A percentile compares a stretch with the other conserved stretches of the same genome.
These are phyloP conservation scores for Chlorella sorokiniana DNA, from an alignment of 139 green algal species.

Conservation along the genomic window DNA sequence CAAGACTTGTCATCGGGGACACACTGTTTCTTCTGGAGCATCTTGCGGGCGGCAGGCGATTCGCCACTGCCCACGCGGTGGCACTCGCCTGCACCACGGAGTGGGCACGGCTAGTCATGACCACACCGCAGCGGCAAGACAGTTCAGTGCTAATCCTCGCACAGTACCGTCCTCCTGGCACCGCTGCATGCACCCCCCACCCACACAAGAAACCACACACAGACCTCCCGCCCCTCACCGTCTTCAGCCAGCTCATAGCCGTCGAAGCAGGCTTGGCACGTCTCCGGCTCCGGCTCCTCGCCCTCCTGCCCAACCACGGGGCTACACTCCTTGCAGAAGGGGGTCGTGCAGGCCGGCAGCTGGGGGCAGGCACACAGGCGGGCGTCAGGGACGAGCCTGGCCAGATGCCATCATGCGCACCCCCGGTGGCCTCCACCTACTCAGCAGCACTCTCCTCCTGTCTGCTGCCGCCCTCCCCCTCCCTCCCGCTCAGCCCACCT, in stretches of 20 bases:
- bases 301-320: background rate
- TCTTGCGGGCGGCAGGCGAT: background rate
- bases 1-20: background rate
- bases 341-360: background rate
- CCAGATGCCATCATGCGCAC: too few relatives aligned
- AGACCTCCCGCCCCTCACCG: background rate
- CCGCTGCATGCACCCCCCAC: too few relatives aligned
- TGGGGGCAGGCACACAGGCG: background rate
- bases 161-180: too few relatives aligned
- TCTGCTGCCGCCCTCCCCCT: background rate
- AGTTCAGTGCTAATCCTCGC: too few relatives aligned
- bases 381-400: background rate
- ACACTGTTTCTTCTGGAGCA: background rate
- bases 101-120: too few relatives aligned
- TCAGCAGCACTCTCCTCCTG: too few relatives aligned
- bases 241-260: background rate
- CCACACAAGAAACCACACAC: background rate
- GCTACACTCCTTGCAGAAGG: background rate
- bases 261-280: background rate
- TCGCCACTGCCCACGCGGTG: background rate
- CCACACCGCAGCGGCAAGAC: too few relatives aligned
- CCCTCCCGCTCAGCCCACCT: background rate
- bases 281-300: background rate
- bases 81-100: background rate
- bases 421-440: too few relatives aligned